phyloP scores from a whole-genome alignment of 202 grass and related monocot species.

The Panicum hallii region DNA sequence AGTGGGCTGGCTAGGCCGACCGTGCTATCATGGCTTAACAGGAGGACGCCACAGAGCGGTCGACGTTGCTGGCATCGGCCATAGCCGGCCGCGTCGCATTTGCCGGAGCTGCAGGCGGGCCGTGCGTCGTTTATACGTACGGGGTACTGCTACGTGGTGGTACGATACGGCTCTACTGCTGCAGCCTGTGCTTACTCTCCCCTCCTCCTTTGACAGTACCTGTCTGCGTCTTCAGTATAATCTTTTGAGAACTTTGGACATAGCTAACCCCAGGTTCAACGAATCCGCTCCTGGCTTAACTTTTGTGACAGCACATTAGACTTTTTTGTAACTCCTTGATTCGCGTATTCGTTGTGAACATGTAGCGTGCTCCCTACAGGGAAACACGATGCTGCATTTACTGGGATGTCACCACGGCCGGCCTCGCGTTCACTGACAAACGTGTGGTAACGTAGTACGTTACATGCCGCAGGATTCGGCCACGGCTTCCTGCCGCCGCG shows the following conservation, averaged over 20 bases:
- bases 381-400: no score
- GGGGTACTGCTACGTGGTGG: no score
- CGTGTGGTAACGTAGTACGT: background rate
- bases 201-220: no score
- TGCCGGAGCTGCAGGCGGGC: background rate
- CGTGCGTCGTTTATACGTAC: no score
- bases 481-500: conserved; percentile 41
- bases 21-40: conserved; percentile 27
- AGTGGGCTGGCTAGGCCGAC: conserved; percentile 14
- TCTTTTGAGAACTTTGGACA: no score
- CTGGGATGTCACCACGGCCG: background rate
- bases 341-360: background rate
- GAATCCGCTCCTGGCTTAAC: no score
- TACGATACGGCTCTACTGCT: no score
- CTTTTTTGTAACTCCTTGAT: no score
- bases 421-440: background rate
- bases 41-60: conserved; percentile 14
- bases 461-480: conserved; percentile 44
- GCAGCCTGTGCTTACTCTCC: no score
- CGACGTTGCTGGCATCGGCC: background rate
- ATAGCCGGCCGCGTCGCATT: background rate
- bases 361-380: no score
- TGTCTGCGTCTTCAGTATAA: no score
- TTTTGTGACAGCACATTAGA: background rate
- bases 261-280: no score